Evolutionary conservation across 2,329 filamentous ascomycete species (phyloP), one percentile per base, ranked within the genome.

Genomic region (Hawksworthiomyces lignivorus): DNA sequence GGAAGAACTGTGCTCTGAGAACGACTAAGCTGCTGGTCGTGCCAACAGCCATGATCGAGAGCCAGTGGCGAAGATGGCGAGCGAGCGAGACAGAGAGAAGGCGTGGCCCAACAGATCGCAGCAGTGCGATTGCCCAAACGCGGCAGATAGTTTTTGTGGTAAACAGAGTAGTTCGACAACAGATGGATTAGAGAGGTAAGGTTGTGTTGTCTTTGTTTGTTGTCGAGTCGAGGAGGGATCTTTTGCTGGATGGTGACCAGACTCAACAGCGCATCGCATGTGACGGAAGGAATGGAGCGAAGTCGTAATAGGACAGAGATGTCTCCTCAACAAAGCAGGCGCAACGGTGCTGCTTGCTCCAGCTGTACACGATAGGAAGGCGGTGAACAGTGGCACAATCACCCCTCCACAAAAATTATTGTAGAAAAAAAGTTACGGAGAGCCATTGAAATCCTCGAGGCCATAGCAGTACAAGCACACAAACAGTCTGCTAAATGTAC

Each of bases 381-480:
- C 46, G 48, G 48, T 50, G 26, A 32, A 7, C 3, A 0, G 1
- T 10, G 46, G 46, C 46, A 48, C 35, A 46, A 41, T 29, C 0
- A 31, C 9, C 24, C 39, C 37, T 26, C 36, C 36, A 35, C 38
- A 39, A 39, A 40, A 48, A 44, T 38, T n/a, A n/a, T n/a, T n/a
- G n/a, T n/a, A n/a, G n/a, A n/a, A n/a, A n/a, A n/a, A n/a, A n/a
- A n/a, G n/a, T n/a, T n/a, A n/a, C n/a, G n/a, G n/a, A n/a, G n/a
- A n/a, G n/a, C n/a, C n/a, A n/a, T n/a, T n/a, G n/a, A n/a, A n/a
- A n/a, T n/a, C n/a, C n/a, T n/a, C n/a, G n/a, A n/a, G n/a, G n/a
- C n/a, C n/a, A n/a, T n/a, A n/a, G n/a, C n/a, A n/a, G n/a, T n/a
- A n/a, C n/a, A n/a, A n/a, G n/a, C n/a, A n/a, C n/a, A n/a, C n/a